phyloP scores from a whole-genome alignment of 2,329 filamentous ascomycete genomes.

The Aspergillus spinulosporus region DNA sequence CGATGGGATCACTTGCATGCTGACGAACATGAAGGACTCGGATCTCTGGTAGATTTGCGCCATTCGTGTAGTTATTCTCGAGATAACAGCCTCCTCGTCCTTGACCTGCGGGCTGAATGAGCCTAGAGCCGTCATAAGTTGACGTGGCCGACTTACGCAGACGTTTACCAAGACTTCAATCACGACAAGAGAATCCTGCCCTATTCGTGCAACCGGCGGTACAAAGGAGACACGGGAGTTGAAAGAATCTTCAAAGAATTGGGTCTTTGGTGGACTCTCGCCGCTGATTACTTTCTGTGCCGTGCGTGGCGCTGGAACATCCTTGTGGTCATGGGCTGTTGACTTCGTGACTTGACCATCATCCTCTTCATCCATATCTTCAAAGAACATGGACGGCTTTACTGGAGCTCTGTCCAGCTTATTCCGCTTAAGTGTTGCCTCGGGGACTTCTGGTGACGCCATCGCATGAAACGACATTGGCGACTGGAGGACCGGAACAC shows the following conservation, averaged over 20 bases:
- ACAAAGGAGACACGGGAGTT: slow-evolving; percentile 37
- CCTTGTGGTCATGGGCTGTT: slow-evolving; percentile 17
- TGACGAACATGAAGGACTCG: slow-evolving; percentile 71
- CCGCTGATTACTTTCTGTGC: slow-evolving; percentile 15
- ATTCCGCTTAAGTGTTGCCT: slow-evolving; percentile 23
- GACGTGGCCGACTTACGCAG: slow-evolving; percentile 47
- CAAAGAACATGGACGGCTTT: slow-evolving; percentile 28
- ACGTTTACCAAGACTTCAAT: slow-evolving; percentile 66
- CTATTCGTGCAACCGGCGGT: slow-evolving; percentile 49
- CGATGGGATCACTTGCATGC: slow-evolving; percentile 71
- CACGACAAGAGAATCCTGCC: slow-evolving; percentile 59
- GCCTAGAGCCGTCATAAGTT: background rate
- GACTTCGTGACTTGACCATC: slow-evolving; percentile 19
- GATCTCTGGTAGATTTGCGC: slow-evolving; percentile 74
- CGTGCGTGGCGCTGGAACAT: slow-evolving; percentile 18
- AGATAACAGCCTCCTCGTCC: slow-evolving; percentile 73
- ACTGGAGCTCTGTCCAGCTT: slow-evolving; percentile 20
- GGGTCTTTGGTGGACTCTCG: slow-evolving; percentile 34
- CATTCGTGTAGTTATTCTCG: slow-evolving; percentile 70
- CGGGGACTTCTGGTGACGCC: slow-evolving; percentile 16
- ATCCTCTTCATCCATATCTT: slow-evolving; percentile 28
- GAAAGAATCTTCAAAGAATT: slow-evolving; percentile 46
- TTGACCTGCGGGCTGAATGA: slow-evolving; percentile 53
- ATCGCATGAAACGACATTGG: slow-evolving; percentile 23
- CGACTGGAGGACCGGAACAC: slow-evolving; percentile 23